Evolutionary conservation across 345 rosid genomes (phyloP).

Genomic region (Ceriops decandra): DNA sequence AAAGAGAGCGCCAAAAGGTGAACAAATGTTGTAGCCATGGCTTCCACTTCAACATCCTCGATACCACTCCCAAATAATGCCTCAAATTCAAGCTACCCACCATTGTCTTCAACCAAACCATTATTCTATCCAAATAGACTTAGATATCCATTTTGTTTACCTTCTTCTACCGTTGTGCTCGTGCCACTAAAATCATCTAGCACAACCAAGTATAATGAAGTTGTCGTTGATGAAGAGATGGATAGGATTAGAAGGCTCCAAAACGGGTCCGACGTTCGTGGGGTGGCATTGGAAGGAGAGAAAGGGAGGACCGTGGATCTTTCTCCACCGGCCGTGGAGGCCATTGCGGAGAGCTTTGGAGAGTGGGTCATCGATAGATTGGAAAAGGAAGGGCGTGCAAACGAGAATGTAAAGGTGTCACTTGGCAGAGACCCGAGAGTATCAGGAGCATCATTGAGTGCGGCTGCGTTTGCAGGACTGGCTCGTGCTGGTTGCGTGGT

Average conservation of each 20-base stretch:
- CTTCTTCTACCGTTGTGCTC: slow-evolving; percentile 2
- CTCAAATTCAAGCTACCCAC: slow-evolving; percentile 26
- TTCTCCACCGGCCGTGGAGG: slow-evolving; percentile 79
- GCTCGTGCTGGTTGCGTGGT: slow-evolving; percentile 72
- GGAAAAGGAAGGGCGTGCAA: slow-evolving; percentile 34
- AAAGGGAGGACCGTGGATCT: slow-evolving; percentile 69
- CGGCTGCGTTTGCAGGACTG: slow-evolving; percentile 73
- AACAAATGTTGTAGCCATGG: slow-evolving; percentile 23
- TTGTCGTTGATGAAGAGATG: slow-evolving; percentile 60
- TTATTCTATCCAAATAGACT: neutral
- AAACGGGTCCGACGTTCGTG: slow-evolving; percentile 89
- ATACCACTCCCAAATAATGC: slow-evolving; percentile 25
- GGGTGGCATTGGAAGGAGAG: slow-evolving; percentile 86
- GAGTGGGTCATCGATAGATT: slow-evolving; percentile 61
- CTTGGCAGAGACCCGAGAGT: slow-evolving; percentile 84
- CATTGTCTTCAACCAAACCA: slow-evolving; percentile 21
- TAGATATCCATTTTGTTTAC: slow-evolving; percentile 14
- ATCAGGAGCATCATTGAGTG: slow-evolving; percentile 58
- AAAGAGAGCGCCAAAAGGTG: slow-evolving; percentile 7
- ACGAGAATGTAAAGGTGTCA: slow-evolving; percentile 49
- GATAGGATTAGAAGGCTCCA: slow-evolving; percentile 76
- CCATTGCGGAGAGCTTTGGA: slow-evolving; percentile 87
- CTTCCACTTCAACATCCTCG: slow-evolving; percentile 30
- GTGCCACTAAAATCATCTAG: slow-evolving; percentile 26
- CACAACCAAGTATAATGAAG: slow-evolving; percentile 36